Evolutionary conservation across 345 rosid species (phyloP), one percentile per base, ranked within the genome.

Genomic region (Eucalyptus pauciflora): DNA sequence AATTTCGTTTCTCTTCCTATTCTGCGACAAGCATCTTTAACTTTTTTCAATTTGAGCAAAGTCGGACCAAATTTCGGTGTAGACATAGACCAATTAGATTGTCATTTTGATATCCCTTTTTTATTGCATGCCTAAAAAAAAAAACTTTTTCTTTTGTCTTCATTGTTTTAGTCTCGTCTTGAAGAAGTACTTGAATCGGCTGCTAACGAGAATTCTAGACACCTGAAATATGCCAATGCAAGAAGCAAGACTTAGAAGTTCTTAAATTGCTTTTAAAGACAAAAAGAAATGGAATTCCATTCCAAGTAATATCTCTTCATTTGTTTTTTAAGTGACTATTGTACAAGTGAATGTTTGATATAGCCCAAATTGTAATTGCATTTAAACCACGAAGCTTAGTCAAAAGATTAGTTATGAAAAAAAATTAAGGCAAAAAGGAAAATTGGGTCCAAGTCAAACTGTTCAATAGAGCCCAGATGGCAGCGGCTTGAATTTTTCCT

Each of bases 51-150:
- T 0, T 17, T 51, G 22, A 51, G 22, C 0, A 51, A 51, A 17
- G 22, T 51, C 18, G 9, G 56, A 1, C 20, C 22, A 1, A 51
- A 16, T 51, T 51, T 51, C 0, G 1, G 4, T 51, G 17, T 0
- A 51, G 56, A 51, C 1, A 20, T 51, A 7, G 56, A 51, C 22
- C 22, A 7, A 51, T 51, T 51, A 0, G 7, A 51, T 51, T 51
- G 22, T 51, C 22, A 51, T 51, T 20, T 51, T 51, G 56, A 51
- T 8, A 51, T 8, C 56, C 20, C 7, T 17, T 51, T 51, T 51
- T 51, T 51, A 16, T 51, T 51, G 54, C 54, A 51, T 51, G 54
- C 54, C 20, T 6, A 51, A 16, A 50, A 50, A 16, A 6, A 50
- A 50, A 1, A 50, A 50, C 20, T 6, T 51, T 51, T 51, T 51